Evolutionary conservation across 352 stramenopile genomes (phyloP).

Genomic region (Phytophthora sp.): DNA sequence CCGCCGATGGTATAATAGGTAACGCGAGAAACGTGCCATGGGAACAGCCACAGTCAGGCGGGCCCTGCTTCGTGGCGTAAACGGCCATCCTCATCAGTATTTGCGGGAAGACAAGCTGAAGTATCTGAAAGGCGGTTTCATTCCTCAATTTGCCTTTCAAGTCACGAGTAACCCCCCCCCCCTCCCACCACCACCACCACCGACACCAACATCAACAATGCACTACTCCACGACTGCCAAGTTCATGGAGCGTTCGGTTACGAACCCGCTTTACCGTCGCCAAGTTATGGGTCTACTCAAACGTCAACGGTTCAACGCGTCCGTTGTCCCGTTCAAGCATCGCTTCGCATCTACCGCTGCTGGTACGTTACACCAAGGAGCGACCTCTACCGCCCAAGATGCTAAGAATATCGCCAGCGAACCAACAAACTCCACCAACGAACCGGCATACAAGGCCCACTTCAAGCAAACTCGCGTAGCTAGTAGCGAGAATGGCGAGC

Average conservation of each 20-base stretch:
- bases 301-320: constrained; percentile 4
- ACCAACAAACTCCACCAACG: constrained; percentile 25
- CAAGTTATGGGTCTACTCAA: constrained; percentile 14
- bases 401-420: background rate
- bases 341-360: constrained; percentile 21
- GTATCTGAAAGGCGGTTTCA: too few relatives aligned
- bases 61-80: too few relatives aligned
- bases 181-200: too few relatives aligned
- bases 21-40: too few relatives aligned
- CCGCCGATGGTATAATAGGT: too few relatives aligned
- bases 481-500: constrained; percentile 28
- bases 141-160: too few relatives aligned
- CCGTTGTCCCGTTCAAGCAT: too few relatives aligned
- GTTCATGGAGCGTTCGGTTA: constrained; percentile 16
- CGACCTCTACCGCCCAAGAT: background rate
- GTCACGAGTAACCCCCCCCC: too few relatives aligned
- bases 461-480: constrained; percentile 28
- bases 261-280: constrained; percentile 4
- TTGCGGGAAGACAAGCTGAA: too few relatives aligned
- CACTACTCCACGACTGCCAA: constrained; percentile 8
- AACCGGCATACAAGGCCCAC: constrained; percentile 24
- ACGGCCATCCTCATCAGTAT: too few relatives aligned
- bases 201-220: too few relatives aligned
- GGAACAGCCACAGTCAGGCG: too few relatives aligned
- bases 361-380: background rate